phyloP scores from a whole-genome alignment of 345 rosid species.

The Brassica rapa region DNA sequence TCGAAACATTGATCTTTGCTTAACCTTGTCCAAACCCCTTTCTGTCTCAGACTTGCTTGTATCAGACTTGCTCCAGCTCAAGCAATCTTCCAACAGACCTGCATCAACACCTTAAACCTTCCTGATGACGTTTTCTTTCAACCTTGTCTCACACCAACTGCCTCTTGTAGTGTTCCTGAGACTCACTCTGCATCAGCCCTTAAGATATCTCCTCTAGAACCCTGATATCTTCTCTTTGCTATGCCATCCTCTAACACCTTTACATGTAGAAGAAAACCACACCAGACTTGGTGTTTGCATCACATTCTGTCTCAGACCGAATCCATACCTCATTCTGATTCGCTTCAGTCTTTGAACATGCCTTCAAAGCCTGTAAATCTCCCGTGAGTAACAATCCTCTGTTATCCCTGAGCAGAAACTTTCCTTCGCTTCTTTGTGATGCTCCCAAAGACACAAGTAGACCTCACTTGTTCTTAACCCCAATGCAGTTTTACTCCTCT shows the following conservation, averaged over 20 bases:
- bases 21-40: not conserved
- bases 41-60: not conserved
- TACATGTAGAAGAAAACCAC: not conserved
- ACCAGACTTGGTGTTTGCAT: not conserved
- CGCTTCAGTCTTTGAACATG: not conserved
- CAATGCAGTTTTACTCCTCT: not conserved
- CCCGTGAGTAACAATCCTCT: not conserved
- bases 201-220: not conserved
- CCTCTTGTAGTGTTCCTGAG: not conserved
- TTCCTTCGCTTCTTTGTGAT: not conserved
- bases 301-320: not conserved
- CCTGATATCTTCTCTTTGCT: not conserved
- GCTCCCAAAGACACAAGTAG: not conserved
- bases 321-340: not conserved
- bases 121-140: not conserved
- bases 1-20: not conserved
- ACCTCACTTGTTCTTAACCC: not conserved
- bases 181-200: not conserved
- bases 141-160: not conserved
- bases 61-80: not conserved
- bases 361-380: not conserved
- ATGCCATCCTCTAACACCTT: not conserved
- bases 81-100: not conserved
- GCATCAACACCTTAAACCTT: not conserved
- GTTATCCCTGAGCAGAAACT: not conserved